A percentile compares a stretch with the other conserved stretches of the same genome.
These are phyloP conservation scores for Endothia cerciana DNA, from an alignment of 2,329 filamentous ascomycete species.

Conservation along the genomic window DNA sequence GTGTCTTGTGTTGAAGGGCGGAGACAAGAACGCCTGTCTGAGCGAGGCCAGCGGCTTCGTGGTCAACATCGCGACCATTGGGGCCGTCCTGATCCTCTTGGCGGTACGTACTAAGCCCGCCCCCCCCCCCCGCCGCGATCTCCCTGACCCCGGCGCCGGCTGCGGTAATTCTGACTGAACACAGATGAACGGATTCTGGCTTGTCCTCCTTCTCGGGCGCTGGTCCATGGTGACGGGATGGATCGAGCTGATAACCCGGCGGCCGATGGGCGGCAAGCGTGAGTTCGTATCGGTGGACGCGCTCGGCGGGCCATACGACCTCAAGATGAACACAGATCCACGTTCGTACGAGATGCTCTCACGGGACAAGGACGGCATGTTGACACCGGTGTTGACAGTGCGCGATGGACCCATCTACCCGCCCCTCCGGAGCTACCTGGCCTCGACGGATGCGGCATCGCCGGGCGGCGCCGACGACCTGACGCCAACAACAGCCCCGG, in stretches of 20 bases:
- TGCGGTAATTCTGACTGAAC: constrained; percentile 23
- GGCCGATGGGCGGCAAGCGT: constrained; percentile 59
- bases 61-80: constrained; percentile 75
- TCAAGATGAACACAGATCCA: constrained; percentile 58
- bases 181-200: constrained; percentile 83
- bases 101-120: constrained; percentile 59
- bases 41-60: constrained; percentile 62
- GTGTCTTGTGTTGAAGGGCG: constrained; percentile 66
- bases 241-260: constrained; percentile 64
- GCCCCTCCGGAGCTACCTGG: constrained; percentile 32
- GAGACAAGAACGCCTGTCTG: constrained; percentile 70
- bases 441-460: constrained; percentile 20
- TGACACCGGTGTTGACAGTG: constrained; percentile 50
- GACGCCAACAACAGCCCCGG: constrained; percentile 29
- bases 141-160: background rate
- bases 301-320: constrained; percentile 49
- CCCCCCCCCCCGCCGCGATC: background rate
- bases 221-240: constrained; percentile 86
- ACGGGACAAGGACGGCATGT: constrained; percentile 53
- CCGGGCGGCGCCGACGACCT: constrained; percentile 31
- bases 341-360: constrained; percentile 83
- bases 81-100: constrained; percentile 81
- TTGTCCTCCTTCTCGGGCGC: constrained; percentile 78
- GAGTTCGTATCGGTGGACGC: constrained; percentile 93
- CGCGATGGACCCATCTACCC: constrained; percentile 30